Conservation (phyloP, 306 rosid species). For the Dalbergia cochinchinensis region DNA sequence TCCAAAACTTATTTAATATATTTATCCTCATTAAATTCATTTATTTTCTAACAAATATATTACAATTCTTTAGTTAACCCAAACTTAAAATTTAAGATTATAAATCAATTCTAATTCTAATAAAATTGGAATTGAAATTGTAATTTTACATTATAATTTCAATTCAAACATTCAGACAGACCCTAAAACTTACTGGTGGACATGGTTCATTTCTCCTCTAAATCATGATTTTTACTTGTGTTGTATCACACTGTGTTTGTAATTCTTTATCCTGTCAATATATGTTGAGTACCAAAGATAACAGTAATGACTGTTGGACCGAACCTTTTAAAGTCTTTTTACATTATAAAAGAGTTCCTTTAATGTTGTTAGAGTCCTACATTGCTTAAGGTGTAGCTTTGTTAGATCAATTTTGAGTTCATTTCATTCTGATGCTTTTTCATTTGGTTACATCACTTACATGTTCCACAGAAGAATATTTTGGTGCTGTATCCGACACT, state of each 20-base stretch:
- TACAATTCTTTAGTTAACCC: no score
- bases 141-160: no score
- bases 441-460: no score
- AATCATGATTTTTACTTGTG: not conserved
- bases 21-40: no score
- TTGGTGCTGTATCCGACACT: conserved; percentile 1
- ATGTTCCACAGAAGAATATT: no score
- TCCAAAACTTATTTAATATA: no score
- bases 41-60: no score
- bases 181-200: not conserved
- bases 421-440: conserved; percentile 12
- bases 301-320: not conserved
- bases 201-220: conserved; percentile 14
- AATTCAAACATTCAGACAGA: no score
- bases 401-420: conserved; percentile 4
- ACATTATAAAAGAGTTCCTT: conserved; percentile 12
- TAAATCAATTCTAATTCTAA: no score
- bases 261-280: not conserved
- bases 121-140: no score
- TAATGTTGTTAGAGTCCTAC: not conserved
- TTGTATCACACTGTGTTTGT: not conserved
- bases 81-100: no score
- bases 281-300: not conserved
- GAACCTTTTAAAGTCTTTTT: not conserved
- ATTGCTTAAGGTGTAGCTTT: no score